These are phyloP conservation scores for Nakazawaea ernobii DNA, from an alignment of 805 yeast species.

Conservation along the genomic window DNA sequence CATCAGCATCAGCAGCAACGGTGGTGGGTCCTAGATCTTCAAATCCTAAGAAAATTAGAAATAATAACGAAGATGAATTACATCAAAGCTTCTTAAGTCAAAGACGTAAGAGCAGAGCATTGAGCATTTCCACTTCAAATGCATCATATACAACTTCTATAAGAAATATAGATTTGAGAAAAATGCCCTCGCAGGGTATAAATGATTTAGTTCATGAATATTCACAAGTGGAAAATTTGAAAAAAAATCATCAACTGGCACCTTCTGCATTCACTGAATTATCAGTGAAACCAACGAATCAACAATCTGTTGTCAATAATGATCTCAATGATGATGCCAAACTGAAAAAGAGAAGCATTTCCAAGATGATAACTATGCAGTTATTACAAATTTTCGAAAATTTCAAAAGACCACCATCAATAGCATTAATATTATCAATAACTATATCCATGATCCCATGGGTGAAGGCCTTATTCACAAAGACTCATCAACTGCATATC, in stretches of 20 bases:
- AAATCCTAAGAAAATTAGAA: neutral
- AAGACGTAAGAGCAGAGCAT: neutral
- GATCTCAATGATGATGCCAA: slow-evolving; percentile 14
- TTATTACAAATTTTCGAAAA: slow-evolving; percentile 31
- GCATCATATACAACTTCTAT: neutral
- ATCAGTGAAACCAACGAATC: slow-evolving; percentile 14
- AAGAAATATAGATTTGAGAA: slow-evolving; percentile 22
- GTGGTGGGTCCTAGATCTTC: neutral
- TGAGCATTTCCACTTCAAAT: slow-evolving; percentile 1
- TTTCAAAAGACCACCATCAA: slow-evolving; percentile 64
- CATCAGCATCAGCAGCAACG: too few relatives aligned
- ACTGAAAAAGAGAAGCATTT: slow-evolving; percentile 1
- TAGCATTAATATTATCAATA: slow-evolving; percentile 61
- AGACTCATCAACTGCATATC: slow-evolving; percentile 39
- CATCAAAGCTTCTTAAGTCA: neutral
- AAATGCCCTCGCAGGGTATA: slow-evolving; percentile 35
- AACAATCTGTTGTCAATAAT: neutral
- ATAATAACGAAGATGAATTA: neutral
- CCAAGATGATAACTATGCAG: neutral
- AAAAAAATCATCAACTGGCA: slow-evolving; percentile 13
- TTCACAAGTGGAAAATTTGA: slow-evolving; percentile 38
- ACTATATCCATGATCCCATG: slow-evolving; percentile 83
- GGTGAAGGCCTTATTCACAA: slow-evolving; percentile 63
- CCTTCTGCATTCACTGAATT: slow-evolving; percentile 22
- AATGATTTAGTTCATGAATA: slow-evolving; percentile 45